Conservation (phyloP, 768 basidiomycete genomes). For the Rhodotorula babjevae region DNA sequence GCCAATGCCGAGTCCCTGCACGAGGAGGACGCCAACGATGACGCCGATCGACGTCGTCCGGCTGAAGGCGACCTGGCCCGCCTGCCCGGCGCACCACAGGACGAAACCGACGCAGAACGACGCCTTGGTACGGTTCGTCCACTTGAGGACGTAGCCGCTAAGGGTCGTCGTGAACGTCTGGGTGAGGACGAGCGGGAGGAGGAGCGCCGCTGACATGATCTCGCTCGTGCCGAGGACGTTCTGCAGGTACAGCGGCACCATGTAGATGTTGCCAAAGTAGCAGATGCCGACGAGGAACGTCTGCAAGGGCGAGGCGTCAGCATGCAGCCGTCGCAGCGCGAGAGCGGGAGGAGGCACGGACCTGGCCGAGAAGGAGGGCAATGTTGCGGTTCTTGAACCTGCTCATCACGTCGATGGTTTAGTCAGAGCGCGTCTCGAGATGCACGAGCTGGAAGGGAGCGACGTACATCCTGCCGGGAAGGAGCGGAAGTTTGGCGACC, state of each 20-base stretch:
- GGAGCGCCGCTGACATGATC: conserved; percentile 41
- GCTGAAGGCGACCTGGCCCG: conserved; percentile 41
- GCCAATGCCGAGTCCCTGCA: conserved; percentile 44
- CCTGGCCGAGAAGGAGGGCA: conserved; percentile 35
- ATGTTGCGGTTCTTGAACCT: conserved; percentile 41
- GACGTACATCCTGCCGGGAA: conserved; percentile 41
- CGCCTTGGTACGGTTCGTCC: conserved; percentile 42
- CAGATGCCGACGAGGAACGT: conserved; percentile 44
- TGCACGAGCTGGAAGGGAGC: accelerated
- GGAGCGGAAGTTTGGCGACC: conserved; percentile 39
- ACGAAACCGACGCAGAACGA: conserved; percentile 42
- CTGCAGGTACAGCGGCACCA: conserved; percentile 43
- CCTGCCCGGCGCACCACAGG: conserved; percentile 40
- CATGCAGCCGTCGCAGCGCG: too few relatives aligned
- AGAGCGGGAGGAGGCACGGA: neutral
- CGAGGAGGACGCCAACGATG: conserved; percentile 39
- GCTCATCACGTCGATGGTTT: conserved; percentile 15
- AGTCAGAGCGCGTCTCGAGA: neutral
- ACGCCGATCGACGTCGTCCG: conserved; percentile 24
- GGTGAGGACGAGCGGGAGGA: conserved; percentile 43
- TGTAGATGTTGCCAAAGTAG: conserved; percentile 46
- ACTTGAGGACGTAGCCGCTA: conserved; percentile 40
- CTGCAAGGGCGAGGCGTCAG: neutral
- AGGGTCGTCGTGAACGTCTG: conserved; percentile 38
- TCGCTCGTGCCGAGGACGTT: conserved; percentile 42